phyloP scores from a whole-genome alignment of 176 grass and related monocot genomes.

The Carex kokanica region DNA sequence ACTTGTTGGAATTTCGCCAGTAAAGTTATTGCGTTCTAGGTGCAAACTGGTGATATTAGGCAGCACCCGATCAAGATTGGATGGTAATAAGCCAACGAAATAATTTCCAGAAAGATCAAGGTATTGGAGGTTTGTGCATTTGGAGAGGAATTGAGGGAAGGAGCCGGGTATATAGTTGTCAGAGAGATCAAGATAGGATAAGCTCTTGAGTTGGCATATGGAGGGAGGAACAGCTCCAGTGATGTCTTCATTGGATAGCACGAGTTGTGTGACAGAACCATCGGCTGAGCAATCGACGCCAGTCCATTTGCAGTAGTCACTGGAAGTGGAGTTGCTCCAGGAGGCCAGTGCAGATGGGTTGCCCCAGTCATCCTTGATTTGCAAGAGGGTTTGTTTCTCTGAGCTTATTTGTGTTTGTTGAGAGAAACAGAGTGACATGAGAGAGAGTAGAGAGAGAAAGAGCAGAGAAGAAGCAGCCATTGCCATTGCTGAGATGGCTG shows the following conservation, averaged over 20 bases:
- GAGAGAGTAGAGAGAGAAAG: slow-evolving; percentile 9
- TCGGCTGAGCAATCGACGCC: slow-evolving; percentile 38
- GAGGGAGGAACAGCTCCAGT: slow-evolving; percentile 32
- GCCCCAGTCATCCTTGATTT: slow-evolving; percentile 48
- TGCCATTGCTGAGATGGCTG: slow-evolving; percentile 19
- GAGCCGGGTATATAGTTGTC: slow-evolving; percentile 33
- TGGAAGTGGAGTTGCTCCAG: slow-evolving; percentile 30
- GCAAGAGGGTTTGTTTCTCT: slow-evolving; percentile 41
- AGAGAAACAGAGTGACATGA: not conserved
- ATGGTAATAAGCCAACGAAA: slow-evolving; percentile 43
- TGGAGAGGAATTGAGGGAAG: slow-evolving; percentile 45
- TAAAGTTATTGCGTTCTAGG: slow-evolving; percentile 37
- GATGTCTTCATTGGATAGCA: slow-evolving; percentile 29
- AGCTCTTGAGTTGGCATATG: slow-evolving; percentile 38
- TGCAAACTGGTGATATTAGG: slow-evolving; percentile 28
- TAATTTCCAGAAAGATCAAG: slow-evolving; percentile 48
- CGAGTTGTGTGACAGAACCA: slow-evolving; percentile 31
- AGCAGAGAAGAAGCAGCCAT: slow-evolving; percentile 27
- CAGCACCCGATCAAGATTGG: slow-evolving; percentile 37
- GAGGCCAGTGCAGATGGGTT: slow-evolving; percentile 36
- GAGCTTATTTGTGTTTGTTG: slow-evolving; percentile 26
- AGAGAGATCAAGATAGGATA: slow-evolving; percentile 44
- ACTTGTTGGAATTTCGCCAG: slow-evolving; percentile 36
- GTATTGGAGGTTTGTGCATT: slow-evolving; percentile 33
- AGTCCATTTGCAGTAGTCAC: slow-evolving; percentile 48